Percentiles rank a stretch among this genome's conserved stretches.
Conservation (phyloP, 2,329 filamentous ascomycete genomes). For the Sclerotinia nivalis region DNA sequence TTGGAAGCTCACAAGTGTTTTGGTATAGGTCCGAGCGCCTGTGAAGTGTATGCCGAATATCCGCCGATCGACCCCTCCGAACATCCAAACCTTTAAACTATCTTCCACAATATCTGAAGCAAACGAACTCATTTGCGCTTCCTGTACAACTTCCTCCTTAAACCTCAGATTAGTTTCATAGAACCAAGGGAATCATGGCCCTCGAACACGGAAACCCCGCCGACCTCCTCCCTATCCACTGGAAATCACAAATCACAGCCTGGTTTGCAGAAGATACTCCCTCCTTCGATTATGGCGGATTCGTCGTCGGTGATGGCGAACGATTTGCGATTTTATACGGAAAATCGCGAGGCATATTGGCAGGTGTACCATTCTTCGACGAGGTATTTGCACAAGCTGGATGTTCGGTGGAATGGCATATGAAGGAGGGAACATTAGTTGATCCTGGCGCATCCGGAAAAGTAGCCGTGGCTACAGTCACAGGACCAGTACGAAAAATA, state of each 20-base stretch:
- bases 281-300: slow-evolving; percentile 95
- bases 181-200: slow-evolving; percentile 31
- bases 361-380: slow-evolving; percentile 91
- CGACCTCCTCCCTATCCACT: slow-evolving; percentile 80
- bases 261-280: slow-evolving; percentile 98
- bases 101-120: background rate
- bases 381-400: slow-evolving; percentile 89
- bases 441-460: slow-evolving; percentile 55
- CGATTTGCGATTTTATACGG: slow-evolving; percentile 67
- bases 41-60: background rate
- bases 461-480: slow-evolving; percentile 74
- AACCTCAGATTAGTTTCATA: background rate
- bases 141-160: background rate
- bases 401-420: slow-evolving; percentile 89
- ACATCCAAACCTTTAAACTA: background rate
- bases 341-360: slow-evolving; percentile 77
- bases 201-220: slow-evolving; percentile 56
- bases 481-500: slow-evolving; percentile 72
- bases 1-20: background rate
- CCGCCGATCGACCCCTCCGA: background rate
- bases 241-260: slow-evolving; percentile 74
- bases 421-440: slow-evolving; percentile 71
- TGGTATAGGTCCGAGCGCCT: background rate
- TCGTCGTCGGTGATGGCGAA: slow-evolving; percentile 77
- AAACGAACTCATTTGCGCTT: background rate